Evolutionary conservation across 306 rosid species (phyloP).

Genomic region (Urtica urens): DNA sequence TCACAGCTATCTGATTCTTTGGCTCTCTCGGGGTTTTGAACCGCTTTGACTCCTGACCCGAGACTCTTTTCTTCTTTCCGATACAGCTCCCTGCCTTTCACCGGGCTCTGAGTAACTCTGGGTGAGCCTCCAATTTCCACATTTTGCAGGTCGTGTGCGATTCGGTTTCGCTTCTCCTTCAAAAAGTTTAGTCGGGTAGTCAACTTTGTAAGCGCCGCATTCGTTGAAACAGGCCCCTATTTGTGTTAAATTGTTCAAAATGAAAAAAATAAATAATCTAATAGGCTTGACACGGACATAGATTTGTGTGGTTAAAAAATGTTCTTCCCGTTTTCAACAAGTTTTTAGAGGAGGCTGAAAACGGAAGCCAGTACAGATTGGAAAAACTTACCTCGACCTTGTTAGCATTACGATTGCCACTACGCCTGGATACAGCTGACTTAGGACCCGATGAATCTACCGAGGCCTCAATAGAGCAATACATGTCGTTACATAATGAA

Average conservation of each 20-base stretch:
- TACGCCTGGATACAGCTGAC: conserved; percentile 3
- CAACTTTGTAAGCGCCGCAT: conserved; percentile 66
- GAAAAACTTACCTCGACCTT: conserved; percentile 57
- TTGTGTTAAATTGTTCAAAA: conserved; percentile 20
- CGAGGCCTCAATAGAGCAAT: conserved; percentile 7
- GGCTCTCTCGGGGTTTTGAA: conserved; percentile 26
- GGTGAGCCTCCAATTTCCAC: conserved; percentile 35
- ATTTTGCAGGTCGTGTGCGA: conserved; percentile 46
- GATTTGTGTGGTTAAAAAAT: too few species aligned
- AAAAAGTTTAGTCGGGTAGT: conserved; percentile 66
- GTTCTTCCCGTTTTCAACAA: background rate
- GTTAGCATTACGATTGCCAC: conserved; percentile 33
- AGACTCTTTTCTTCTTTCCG: conserved; percentile 17
- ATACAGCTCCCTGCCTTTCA: conserved; percentile 30
- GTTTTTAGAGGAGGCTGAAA: background rate
- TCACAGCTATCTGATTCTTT: conserved; percentile 21
- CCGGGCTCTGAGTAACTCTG: conserved; percentile 20
- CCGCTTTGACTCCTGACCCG: conserved; percentile 23
- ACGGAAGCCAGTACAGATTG: background rate
- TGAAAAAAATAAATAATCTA: conserved; percentile 17
- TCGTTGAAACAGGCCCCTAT: conserved; percentile 46
- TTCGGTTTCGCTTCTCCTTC: conserved; percentile 64
- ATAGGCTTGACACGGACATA: background rate
- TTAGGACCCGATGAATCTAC: conserved; percentile 11
- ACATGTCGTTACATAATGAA: background rate